These are phyloP conservation scores for Penicillium sumatraense DNA, from an alignment of 2,329 filamentous ascomycete species.

Conservation along the genomic window DNA sequence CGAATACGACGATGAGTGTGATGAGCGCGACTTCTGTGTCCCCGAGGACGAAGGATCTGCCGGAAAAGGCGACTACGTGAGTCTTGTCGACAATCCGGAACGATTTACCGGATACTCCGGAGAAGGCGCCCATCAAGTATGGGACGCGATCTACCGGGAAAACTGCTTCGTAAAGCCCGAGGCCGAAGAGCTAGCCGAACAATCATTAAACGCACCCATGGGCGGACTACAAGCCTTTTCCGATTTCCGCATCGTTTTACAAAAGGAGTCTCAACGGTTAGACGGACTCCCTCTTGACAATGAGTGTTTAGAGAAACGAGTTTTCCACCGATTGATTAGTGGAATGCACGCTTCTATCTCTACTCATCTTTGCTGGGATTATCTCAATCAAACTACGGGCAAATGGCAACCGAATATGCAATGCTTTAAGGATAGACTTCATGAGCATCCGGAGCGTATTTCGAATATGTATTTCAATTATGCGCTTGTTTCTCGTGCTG, in stretches of 20 bases:
- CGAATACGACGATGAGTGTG: conserved; percentile 96
- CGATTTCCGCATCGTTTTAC: conserved; percentile 65
- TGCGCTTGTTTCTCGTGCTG: conserved; percentile 86
- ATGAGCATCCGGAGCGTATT: conserved; percentile 84
- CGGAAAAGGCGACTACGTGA: conserved; percentile 95
- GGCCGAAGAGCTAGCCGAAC: conserved; percentile 29
- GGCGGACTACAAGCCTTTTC: conserved; percentile 60
- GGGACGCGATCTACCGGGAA: conserved; percentile 95
- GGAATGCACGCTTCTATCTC: conserved; percentile 99
- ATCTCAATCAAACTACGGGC: conserved; percentile 91
- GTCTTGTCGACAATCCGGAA: conserved; percentile 89
- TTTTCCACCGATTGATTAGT: conserved; percentile 92
- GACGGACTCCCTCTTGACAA: conserved; percentile 77
- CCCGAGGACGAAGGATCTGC: conserved; percentile 88
- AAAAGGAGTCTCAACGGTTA: conserved; percentile 48
- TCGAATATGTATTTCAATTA: conserved; percentile 99
- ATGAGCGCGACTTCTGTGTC: conserved; percentile 95
- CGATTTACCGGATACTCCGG: conserved; percentile 94
- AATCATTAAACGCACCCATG: conserved; percentile 38
- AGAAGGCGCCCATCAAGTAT: conserved; percentile 82
- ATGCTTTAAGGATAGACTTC: conserved; percentile 87
- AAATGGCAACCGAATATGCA: conserved; percentile 87
- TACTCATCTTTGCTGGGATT: conserved; percentile 94
- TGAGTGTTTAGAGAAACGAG: conserved; percentile 96
- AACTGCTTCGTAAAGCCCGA: conserved; percentile 79